Conservation (phyloP, 1,139 yeast species). For the Scheffersomyces segobiensis region DNA sequence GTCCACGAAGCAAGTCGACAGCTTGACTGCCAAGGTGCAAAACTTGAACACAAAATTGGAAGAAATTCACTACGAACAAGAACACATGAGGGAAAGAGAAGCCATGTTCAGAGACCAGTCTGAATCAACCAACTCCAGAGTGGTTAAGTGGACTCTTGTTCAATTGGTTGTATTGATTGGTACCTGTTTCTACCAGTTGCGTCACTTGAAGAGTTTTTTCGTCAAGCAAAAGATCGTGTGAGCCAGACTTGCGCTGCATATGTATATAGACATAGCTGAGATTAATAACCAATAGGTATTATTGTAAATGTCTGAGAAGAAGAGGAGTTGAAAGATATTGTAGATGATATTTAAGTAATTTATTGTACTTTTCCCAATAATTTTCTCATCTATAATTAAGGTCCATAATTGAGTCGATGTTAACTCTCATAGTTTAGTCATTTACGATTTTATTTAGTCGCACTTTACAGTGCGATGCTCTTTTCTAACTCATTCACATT, state of each 20-base stretch:
- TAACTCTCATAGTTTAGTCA: too few relatives aligned
- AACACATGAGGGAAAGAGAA: constrained; percentile 48
- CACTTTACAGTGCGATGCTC: neutral
- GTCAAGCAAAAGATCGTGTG: constrained; percentile 53
- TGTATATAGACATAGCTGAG: neutral
- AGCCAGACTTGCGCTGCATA: constrained; percentile 1
- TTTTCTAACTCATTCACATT: neutral
- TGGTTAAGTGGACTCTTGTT: constrained; percentile 47
- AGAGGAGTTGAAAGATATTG: neutral
- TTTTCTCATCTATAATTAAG: neutral
- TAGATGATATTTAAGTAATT: neutral
- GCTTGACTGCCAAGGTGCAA: constrained; percentile 41
- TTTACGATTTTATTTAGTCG: neutral
- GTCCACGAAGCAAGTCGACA: constrained; percentile 44
- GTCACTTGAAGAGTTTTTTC: constrained; percentile 52
- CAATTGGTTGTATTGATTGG: constrained; percentile 49
- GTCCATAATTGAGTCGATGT: neutral
- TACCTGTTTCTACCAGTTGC: constrained; percentile 50
- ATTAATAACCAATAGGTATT: neutral
- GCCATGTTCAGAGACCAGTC: constrained; percentile 50
- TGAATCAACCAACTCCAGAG: constrained; percentile 48
- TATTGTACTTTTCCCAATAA: neutral
- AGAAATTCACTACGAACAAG: constrained; percentile 49
- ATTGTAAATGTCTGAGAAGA: neutral
- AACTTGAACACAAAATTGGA: constrained; percentile 43